Evolutionary conservation across 768 basidiomycete genomes (phyloP).

Genomic region (Favolaschia claudopus): DNA sequence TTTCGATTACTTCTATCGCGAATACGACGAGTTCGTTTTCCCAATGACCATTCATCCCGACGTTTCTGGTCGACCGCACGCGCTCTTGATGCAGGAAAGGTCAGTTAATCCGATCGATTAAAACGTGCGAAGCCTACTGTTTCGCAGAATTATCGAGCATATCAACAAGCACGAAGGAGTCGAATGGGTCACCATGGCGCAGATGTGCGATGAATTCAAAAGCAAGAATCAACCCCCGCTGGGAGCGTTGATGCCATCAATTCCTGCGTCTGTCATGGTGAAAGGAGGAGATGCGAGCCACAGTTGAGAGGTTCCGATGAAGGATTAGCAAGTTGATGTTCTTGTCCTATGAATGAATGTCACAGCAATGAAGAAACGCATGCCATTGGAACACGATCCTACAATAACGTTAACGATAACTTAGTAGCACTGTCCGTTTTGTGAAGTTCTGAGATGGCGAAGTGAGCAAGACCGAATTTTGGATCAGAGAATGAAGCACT

Average conservation of each 20-base stretch:
- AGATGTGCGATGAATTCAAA: conserved; percentile 71
- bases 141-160: conserved; percentile 75
- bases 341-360: no score
- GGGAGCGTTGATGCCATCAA: conserved; percentile 63
- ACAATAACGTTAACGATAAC: no score
- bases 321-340: not conserved
- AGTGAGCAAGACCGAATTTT: no score
- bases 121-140: not conserved
- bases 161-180: conserved; percentile 73
- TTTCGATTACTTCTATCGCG: conserved; percentile 41
- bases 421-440: no score
- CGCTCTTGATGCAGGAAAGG: conserved; percentile 74
- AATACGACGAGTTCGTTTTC: conserved; percentile 72
- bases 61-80: conserved; percentile 69
- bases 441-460: no score
- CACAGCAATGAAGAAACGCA: no score
- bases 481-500: no score
- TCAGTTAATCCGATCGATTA: not conserved
- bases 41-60: conserved; percentile 84
- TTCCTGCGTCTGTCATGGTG: not conserved
- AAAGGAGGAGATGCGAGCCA: no score
- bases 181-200: conserved; percentile 74
- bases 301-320: not conserved
- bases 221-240: conserved; percentile 53
- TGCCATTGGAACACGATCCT: no score